Evolutionary conservation across 768 basidiomycete species (phyloP).

Genomic region (Pleurotus cornucopiae): DNA sequence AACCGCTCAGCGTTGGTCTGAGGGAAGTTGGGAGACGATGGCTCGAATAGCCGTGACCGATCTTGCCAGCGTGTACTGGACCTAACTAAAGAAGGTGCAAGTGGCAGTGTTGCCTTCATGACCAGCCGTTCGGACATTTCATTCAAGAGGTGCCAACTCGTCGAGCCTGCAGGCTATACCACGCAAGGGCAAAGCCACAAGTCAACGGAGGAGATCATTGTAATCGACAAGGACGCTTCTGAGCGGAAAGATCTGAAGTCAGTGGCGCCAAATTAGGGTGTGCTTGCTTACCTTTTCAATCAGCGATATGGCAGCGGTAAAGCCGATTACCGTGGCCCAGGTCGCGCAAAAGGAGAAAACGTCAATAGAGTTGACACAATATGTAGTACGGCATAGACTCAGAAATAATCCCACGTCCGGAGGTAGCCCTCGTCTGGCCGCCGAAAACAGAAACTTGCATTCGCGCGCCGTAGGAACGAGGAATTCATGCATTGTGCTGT

Average conservation of each 20-base stretch:
- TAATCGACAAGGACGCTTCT: too few relatives aligned
- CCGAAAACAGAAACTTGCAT: neutral
- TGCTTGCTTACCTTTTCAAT: too few relatives aligned
- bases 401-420: neutral
- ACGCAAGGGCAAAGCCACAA: neutral
- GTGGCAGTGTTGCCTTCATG: neutral
- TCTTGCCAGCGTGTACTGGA: neutral
- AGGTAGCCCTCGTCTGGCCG: neutral
- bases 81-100: conserved; percentile 3
- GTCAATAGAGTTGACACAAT: neutral
- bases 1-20: too few relatives aligned
- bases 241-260: too few relatives aligned
- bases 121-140: too few relatives aligned
- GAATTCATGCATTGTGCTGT: neutral
- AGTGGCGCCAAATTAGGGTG: too few relatives aligned
- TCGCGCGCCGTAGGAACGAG: neutral
- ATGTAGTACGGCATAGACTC: neutral
- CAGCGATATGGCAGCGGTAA: too few relatives aligned
- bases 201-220: neutral
- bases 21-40: neutral
- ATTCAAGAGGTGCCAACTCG: too few relatives aligned
- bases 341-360: neutral
- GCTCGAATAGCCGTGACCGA: neutral
- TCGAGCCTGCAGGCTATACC: neutral
- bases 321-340: neutral